phyloP scores from a whole-genome alignment of 2,329 filamentous ascomycete genomes.

The Neoascochyta sp. region DNA sequence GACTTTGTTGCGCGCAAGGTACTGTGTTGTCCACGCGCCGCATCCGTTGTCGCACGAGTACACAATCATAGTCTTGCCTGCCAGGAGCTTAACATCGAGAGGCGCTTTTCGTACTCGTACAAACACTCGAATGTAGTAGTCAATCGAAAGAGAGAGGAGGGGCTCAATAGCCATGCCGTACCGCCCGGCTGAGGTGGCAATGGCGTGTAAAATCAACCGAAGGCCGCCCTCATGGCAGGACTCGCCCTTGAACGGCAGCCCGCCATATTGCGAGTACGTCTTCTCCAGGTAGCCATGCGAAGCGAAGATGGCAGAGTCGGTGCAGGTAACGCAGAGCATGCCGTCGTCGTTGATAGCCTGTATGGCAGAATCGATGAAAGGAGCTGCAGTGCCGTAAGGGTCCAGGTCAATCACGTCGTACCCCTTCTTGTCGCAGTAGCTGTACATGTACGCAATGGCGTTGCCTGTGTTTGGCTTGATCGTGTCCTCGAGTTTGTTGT shows the following conservation, averaged over 20 bases:
- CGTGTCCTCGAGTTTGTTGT: conserved; percentile 71
- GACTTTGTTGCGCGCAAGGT: conserved; percentile 66
- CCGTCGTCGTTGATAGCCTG: conserved; percentile 86
- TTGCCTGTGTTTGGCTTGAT: conserved; percentile 75
- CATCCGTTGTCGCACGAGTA: conserved; percentile 91
- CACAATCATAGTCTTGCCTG: conserved; percentile 86
- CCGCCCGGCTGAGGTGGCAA: conserved; percentile 74
- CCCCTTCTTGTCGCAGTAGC: conserved; percentile 53
- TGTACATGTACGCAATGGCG: conserved; percentile 89
- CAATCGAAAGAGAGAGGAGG: conserved; percentile 86
- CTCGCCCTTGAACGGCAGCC: conserved; percentile 76
- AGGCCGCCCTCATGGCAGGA: conserved; percentile 88
- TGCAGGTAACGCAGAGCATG: conserved; percentile 91
- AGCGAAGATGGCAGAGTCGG: conserved; percentile 91
- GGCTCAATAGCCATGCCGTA: conserved; percentile 90
- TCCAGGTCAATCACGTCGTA: conserved; percentile 97
- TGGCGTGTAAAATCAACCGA: conserved; percentile 76
- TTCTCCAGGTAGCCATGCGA: conserved; percentile 94
- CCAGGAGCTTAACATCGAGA: conserved; percentile 82
- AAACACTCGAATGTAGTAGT: conserved; percentile 91
- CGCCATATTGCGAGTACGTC: conserved; percentile 88
- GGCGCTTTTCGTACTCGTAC: conserved; percentile 76
- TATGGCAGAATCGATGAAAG: conserved; percentile 86
- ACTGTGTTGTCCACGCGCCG: conserved; percentile 84
- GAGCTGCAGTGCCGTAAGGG: conserved; percentile 88